Evolutionary conservation across 2,329 filamentous ascomycete genomes (phyloP).

Genomic region (Phialophora macrospora): DNA sequence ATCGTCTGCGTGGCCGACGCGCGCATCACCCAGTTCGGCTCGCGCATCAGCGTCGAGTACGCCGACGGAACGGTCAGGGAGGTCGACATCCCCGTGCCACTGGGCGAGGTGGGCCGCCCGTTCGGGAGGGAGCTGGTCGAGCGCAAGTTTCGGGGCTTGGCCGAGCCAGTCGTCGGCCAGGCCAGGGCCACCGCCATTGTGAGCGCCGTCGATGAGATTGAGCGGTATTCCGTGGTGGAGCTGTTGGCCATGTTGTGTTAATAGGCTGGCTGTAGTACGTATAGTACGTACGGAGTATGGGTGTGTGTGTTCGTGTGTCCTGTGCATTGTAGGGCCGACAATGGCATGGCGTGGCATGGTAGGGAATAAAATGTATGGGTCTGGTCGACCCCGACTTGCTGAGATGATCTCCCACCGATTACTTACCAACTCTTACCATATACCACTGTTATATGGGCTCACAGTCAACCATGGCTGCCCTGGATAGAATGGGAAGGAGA

Average conservation of each 20-base stretch:
- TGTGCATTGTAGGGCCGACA: not conserved
- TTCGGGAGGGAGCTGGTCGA: slow-evolving; percentile 36
- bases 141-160: slow-evolving; percentile 36
- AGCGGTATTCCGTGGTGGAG: slow-evolving; percentile 28
- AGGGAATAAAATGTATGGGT: not conserved
- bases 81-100: slow-evolving; percentile 32
- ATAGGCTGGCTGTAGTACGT: not conserved
- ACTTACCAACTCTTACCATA: not conserved
- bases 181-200: slow-evolving; percentile 20
- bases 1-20: slow-evolving; percentile 33
- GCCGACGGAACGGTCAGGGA: slow-evolving; percentile 27
- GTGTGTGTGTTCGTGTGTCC: not conserved
- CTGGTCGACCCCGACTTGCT: not conserved
- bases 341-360: not conserved
- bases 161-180: slow-evolving; percentile 28
- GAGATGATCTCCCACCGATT: not conserved
- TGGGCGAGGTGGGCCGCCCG: slow-evolving; percentile 37
- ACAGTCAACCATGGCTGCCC: too few species aligned
- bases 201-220: slow-evolving; percentile 39
- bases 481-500: not conserved
- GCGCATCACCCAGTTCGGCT: slow-evolving; percentile 29
- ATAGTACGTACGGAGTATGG: too few species aligned
- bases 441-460: too few species aligned
- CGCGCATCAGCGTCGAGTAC: slow-evolving; percentile 32
- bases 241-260: slow-evolving; percentile 9